A percentile compares a stretch with the other conserved stretches of the same genome.
Conservation (phyloP, 257 asterid genomes). For the Sherardia arvensis region DNA sequence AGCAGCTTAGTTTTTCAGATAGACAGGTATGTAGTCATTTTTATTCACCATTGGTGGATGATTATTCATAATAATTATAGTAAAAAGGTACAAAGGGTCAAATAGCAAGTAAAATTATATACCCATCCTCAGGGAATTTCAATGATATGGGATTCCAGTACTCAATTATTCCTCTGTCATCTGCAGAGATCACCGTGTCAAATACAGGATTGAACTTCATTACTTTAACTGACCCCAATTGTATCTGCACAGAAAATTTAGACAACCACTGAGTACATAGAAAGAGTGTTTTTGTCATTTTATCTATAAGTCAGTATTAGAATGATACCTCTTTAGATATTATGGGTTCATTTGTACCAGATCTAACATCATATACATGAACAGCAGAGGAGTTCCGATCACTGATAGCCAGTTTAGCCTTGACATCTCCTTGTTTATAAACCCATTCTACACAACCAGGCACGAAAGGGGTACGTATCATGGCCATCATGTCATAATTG, state of each 20-base stretch:
- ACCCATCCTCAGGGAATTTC: constrained; percentile 83
- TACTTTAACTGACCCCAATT: constrained; percentile 60
- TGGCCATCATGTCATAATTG: constrained; percentile 98
- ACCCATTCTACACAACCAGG: constrained; percentile 94
- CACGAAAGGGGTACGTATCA: constrained; percentile 85
- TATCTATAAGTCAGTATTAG: neutral
- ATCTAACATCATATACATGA: constrained; percentile 81
- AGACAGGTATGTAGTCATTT: neutral
- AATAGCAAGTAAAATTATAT: constrained; percentile 12
- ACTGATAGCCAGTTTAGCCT: constrained; percentile 82
- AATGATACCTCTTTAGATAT: constrained; percentile 62
- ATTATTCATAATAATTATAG: neutral
- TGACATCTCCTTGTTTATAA: constrained; percentile 84
- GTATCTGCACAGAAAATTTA: constrained; percentile 46
- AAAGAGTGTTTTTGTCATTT: constrained; percentile 6
- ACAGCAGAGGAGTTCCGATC: constrained; percentile 78
- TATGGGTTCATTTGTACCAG: constrained; percentile 85
- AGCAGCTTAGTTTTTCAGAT: neutral
- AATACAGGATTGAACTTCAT: constrained; percentile 89
- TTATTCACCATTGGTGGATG: too few species aligned
- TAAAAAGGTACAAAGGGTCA: neutral
- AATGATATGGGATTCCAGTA: constrained; percentile 91
- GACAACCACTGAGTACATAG: constrained; percentile 6
- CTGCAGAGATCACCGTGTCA: constrained; percentile 87
- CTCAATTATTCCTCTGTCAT: constrained; percentile 88